Evolutionary conservation across 129 eudicot species (phyloP), one percentile per base, ranked within the genome.

Genomic region (Centrapalus pauciflorus): DNA sequence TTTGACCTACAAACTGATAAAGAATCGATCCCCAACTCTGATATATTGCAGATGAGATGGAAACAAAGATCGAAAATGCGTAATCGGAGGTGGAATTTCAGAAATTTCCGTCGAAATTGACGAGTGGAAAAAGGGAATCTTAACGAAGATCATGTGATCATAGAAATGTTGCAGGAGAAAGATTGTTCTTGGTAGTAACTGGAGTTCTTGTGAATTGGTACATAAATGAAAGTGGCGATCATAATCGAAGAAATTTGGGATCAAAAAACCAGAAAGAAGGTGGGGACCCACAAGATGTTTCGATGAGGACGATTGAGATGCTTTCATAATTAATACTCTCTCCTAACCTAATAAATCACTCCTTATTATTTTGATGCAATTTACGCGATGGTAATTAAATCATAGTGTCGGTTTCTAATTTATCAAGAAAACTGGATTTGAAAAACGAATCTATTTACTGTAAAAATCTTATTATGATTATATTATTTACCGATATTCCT

Each of bases 241-340:
- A 28, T 54, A 40, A 73, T 73, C 57, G 11, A 41, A 48, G 17
- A 57, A 61, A 71, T 45, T 71, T 71, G 69, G 76, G 29, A 71
- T 72, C 64, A 51, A 72, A 38, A 8, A 14, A 67, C 21, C 49
- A 38, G 60, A 49, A 66, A 19, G 71, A 49, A 12, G 63, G 70
- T 54, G 60, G 69, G 62, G 64, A 72, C 70, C 54, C 77, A 52
- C 63, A 43, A 24, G 55, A 62, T 51, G 64, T 67, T n/a, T 52
- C 26, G 62, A 34, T 38, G 24, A 25, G 61, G 75, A 71, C n/a
- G 69, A 50, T 32, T 46, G 58, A 66, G 29, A 28, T 38, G 74
- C 21, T 69, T 55, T 55, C 65, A 55, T 55, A 38, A 69, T 69
- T 55, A 69, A 69, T 38, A 19, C 28, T 21, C 61, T 21, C 61